Percentiles rank a stretch among this genome's conserved stretches.
Conservation (phyloP, 495 filamentous ascomycete genomes). For the Talaromyces wortmannii region DNA sequence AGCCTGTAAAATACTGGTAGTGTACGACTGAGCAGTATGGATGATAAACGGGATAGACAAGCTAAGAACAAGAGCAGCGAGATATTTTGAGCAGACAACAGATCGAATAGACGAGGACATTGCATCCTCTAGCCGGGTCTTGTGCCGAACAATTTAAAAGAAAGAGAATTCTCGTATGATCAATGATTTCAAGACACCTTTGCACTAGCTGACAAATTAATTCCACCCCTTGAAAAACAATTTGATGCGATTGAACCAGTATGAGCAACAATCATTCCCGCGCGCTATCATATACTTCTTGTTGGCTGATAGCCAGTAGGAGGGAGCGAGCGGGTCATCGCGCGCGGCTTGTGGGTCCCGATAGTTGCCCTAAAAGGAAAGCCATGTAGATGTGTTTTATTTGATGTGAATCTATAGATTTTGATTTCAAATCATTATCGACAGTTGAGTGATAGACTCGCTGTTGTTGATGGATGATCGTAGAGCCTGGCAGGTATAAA, state of each 20-base stretch:
- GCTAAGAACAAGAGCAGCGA: conserved; percentile 14
- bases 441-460: too few species aligned
- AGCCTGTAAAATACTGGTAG: neutral
- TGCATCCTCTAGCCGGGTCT: too few species aligned
- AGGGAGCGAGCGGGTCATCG: too few species aligned
- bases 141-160: neutral
- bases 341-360: neutral
- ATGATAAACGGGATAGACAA: conserved; percentile 14
- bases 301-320: too few species aligned
- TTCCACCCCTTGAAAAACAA: neutral
- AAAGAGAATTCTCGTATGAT: neutral
- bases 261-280: neutral
- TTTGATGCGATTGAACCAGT: neutral
- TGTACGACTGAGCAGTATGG: conserved; percentile 10
- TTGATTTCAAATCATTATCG: too few species aligned
- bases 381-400: too few species aligned
- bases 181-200: neutral
- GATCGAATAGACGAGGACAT: neutral
- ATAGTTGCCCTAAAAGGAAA: too few species aligned
- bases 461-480: too few species aligned
- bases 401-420: too few species aligned
- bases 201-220: neutral
- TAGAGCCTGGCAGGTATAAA: too few species aligned
- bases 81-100: conserved; percentile 3
- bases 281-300: neutral